phyloP scores from a whole-genome alignment of 2,329 filamentous ascomycete species.

The Pseudogymnoascus sp. region DNA sequence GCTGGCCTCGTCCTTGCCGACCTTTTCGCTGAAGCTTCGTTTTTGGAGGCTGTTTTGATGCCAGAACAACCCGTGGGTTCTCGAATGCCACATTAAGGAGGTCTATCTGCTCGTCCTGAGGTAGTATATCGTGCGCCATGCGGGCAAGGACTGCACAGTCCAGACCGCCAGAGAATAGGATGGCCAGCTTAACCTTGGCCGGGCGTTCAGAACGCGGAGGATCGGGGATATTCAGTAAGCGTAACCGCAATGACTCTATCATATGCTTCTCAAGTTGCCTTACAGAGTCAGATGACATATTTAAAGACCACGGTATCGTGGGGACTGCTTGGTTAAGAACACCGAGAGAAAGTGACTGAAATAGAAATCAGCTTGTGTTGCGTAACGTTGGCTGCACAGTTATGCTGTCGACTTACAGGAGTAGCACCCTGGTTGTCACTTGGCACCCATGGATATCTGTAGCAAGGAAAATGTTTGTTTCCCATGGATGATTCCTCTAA shows the following conservation, averaged over 20 bases:
- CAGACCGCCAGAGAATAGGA: slow-evolving; percentile 89
- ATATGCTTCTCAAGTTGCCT: slow-evolving; percentile 46
- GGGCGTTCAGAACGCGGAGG: slow-evolving; percentile 35
- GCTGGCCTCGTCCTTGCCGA: not conserved
- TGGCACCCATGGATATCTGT: slow-evolving; percentile 10
- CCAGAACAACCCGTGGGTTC: slow-evolving; percentile 68
- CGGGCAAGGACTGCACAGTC: slow-evolving; percentile 87
- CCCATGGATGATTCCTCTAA: slow-evolving; percentile 5
- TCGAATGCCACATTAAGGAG: slow-evolving; percentile 95
- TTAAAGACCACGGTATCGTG: slow-evolving; percentile 22
- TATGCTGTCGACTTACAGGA: slow-evolving; percentile 15
- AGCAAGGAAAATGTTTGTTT: slow-evolving; percentile 9
- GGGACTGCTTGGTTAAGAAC: slow-evolving; percentile 34
- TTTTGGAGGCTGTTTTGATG: slow-evolving; percentile 36
- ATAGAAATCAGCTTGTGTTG: slow-evolving; percentile 6
- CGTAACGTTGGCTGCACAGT: slow-evolving; percentile 10
- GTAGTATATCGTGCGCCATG: slow-evolving; percentile 68
- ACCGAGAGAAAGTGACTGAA: slow-evolving; percentile 19
- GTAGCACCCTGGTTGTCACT: slow-evolving; percentile 1
- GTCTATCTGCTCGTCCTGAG: slow-evolving; percentile 63
- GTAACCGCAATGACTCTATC: slow-evolving; percentile 52
- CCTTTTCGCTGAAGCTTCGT: slow-evolving; percentile 19
- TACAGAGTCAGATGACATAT: slow-evolving; percentile 43
- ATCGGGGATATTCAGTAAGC: slow-evolving; percentile 58
- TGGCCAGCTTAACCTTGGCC: slow-evolving; percentile 52